Percentiles rank a stretch among this genome's conserved stretches.
Conservation (phyloP, 2,329 filamentous ascomycete species). For the Knoxdaviesia proteae region DNA sequence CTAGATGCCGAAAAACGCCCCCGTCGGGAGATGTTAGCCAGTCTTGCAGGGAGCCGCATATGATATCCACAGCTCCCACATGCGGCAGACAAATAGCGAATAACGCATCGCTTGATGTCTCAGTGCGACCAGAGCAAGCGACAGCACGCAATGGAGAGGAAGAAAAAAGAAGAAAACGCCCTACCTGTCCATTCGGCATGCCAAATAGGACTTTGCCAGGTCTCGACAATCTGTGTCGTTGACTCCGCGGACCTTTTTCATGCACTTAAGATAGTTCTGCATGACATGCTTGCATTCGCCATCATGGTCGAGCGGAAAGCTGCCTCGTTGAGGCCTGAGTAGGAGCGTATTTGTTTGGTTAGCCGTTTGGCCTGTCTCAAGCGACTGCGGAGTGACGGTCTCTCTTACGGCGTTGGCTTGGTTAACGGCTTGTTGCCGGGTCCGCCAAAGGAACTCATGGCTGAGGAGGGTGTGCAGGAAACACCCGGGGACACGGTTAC, state of each 20-base stretch:
- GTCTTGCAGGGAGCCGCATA: no score
- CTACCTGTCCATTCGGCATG: conserved; percentile 87
- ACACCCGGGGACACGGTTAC: no score
- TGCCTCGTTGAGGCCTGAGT: conserved; percentile 65
- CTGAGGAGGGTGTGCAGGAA: no score
- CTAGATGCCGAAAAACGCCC: conserved; percentile 18
- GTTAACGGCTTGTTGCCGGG: conserved; percentile 44
- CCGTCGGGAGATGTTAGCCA: not conserved
- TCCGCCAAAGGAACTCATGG: conserved; percentile 46
- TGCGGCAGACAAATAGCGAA: no score
- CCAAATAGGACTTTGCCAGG: conserved; percentile 72
- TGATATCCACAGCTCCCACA: no score
- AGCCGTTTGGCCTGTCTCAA: no score
- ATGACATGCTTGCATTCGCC: conserved; percentile 90
- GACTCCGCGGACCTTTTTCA: conserved; percentile 63
- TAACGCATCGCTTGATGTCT: no score
- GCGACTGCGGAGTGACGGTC: no score
- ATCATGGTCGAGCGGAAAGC: conserved; percentile 92
- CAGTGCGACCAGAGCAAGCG: no score
- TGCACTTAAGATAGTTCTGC: conserved; percentile 64
- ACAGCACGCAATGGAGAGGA: no score
- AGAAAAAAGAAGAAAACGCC: conserved; percentile 9
- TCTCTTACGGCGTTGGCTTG: conserved; percentile 49
- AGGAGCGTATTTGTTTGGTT: no score
- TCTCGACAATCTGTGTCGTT: conserved; percentile 74